Conservation (phyloP, 805 yeast species). For the Clavispora phyllophila region DNA sequence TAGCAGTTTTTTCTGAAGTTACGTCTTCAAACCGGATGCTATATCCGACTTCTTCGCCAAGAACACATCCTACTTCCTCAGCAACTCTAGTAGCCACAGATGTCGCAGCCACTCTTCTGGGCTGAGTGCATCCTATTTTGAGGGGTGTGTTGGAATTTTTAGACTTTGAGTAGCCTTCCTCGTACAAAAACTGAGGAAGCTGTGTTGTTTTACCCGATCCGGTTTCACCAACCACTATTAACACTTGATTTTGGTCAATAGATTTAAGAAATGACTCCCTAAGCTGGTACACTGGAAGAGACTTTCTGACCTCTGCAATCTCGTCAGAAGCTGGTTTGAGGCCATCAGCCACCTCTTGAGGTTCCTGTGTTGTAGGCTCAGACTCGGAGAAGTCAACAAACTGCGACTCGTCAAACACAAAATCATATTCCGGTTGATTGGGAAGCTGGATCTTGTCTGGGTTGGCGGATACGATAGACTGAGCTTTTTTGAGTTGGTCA, state of each 20-base stretch:
- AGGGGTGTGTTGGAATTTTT: conserved; percentile 13
- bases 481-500: conserved; percentile 44
- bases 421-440: conserved; percentile 54
- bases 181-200: conserved; percentile 79
- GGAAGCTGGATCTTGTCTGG: conserved; percentile 40
- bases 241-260: conserved; percentile 56
- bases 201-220: conserved; percentile 97
- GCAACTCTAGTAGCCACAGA: conserved; percentile 90
- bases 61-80: conserved; percentile 71
- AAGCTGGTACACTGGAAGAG: conserved; percentile 71
- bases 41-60: conserved; percentile 91
- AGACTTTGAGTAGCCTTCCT: conserved; percentile 68
- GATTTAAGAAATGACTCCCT: conserved; percentile 57
- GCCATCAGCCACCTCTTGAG: conserved; percentile 27
- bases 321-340: conserved; percentile 4
- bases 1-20: conserved; percentile 56
- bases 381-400: conserved; percentile 48
- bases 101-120: conserved; percentile 92
- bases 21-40: conserved; percentile 82
- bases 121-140: conserved; percentile 85
- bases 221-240: conserved; percentile 80
- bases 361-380: conserved; percentile 22
- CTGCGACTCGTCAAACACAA: conserved; percentile 67
- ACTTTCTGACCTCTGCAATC: conserved; percentile 51
- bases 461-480: conserved; percentile 19